Base-by-base conservation (phyloP, 164 flowering plant genomes). In the Houttuynia cordata region DNA sequence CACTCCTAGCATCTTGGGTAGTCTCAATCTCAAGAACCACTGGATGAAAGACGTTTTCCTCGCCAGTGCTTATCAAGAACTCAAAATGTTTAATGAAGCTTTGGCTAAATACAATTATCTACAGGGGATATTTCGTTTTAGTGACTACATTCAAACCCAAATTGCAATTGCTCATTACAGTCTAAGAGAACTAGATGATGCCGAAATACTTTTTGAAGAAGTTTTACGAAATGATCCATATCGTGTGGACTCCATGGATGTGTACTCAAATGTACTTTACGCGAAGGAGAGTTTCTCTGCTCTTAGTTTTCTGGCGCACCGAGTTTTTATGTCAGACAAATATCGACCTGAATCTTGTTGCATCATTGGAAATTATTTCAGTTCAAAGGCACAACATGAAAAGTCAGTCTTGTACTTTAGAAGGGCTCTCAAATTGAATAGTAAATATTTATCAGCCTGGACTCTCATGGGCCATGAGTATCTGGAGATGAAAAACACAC, bases 11-110 rank as follows among this genome's bases (percentile, higher is more conserved):
- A 70, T 74, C 53, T 67, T 94, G 68, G 84, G 81, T 64, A 75
- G 75, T 67, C 91, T 90, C 30, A 79, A 71, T 65, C 91, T 94
- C 64, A 81, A 75, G 69, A 85, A 78, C 70, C 99, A 91, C 62
- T 94, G 97, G 97, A 91, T 94, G 97, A 94, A 88, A 66, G 96
- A 94, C 69, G 91, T 88, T 71, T 94, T 94, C 65, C 83, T 91
- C 60, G 97, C 86, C 47, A 73, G 78, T 70, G 82, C 84, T 30
- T 88, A 85, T 70, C 96, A 86, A 68, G 99, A 91, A 70, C 88
- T 94, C 59, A 80, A 97, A 68, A 80, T 88, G 96, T 92, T 82
- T 60, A 74, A 51, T 60, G 91, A 88, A 59, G 81, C 96, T 59
- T 70, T 94, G 22, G 66, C 78, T 22, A 91, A 84, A 68, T 91